A percentile compares a stretch with the other conserved stretches of the same genome.
Evolutionary conservation across 768 basidiomycete genomes (phyloP).

Genomic region (Mycena venus): DNA sequence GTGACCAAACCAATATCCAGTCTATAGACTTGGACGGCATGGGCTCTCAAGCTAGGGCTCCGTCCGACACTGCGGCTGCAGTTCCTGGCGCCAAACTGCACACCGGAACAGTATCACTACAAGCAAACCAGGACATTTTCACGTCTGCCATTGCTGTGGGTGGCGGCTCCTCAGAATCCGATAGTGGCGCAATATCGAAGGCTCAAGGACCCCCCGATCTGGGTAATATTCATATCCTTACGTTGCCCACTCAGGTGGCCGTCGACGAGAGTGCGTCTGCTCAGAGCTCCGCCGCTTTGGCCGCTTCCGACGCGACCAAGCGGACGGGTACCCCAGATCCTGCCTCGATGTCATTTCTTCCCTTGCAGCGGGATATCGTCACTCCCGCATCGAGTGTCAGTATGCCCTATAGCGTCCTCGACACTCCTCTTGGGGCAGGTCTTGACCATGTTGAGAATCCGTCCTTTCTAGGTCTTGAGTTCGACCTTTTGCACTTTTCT

Average conservation of each 20-base stretch:
- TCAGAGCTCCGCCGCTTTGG: not conserved
- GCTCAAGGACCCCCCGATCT: not conserved
- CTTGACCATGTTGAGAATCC: not conserved
- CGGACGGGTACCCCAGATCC: not conserved
- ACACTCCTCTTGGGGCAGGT: not conserved
- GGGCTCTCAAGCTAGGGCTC: not conserved
- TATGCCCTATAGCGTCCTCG: not conserved
- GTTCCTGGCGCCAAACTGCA: not conserved
- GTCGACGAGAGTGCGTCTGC: not conserved
- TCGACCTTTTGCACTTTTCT: slow-evolving; percentile 27
- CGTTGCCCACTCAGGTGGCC: not conserved
- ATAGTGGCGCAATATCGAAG: not conserved
- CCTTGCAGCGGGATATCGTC: not conserved
- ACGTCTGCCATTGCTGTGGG: not conserved
- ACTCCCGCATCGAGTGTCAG: not conserved
- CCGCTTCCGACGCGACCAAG: not conserved
- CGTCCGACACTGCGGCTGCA: not conserved
- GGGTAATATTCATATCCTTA: not conserved
- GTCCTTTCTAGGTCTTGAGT: slow-evolving; percentile 14
- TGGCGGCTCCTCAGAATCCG: not conserved
- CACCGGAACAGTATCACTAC: not conserved
- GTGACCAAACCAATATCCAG: not conserved
- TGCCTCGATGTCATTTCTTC: not conserved
- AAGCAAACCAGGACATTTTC: not conserved
- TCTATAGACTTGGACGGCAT: not conserved